Conservation (phyloP, 306 rosid genomes). For the Adenanthera pavonina region DNA sequence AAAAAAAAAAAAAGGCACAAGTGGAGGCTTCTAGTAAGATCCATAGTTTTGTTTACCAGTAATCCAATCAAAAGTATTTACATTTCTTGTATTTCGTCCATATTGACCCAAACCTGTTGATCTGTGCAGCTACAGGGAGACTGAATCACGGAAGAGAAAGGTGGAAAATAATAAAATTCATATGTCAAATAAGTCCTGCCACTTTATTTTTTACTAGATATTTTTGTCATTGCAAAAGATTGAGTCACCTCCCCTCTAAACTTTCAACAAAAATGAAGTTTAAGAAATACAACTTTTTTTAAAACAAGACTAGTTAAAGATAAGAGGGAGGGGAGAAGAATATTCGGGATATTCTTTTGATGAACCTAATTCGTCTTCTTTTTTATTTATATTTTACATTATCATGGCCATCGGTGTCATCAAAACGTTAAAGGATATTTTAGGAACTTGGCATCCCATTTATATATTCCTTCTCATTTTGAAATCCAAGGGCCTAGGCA, state of each 20-base stretch:
- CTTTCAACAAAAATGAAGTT: background rate
- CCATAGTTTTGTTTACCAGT: background rate
- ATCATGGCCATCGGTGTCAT: background rate
- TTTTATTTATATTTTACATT: background rate
- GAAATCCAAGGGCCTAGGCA: background rate
- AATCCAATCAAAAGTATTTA: background rate
- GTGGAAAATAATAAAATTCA: background rate
- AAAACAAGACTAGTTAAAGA: background rate
- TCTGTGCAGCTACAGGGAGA: too few relatives aligned
- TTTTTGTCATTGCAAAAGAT: background rate
- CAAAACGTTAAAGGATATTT: background rate
- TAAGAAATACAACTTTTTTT: background rate
- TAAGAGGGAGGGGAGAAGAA: background rate
- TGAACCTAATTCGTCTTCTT: background rate
- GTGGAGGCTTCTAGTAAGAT: background rate
- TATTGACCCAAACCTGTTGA: too few relatives aligned
- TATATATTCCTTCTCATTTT: background rate
- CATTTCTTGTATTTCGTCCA: background rate
- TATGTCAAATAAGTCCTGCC: background rate
- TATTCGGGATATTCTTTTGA: slow-evolving; percentile 4
- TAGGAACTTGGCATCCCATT: background rate
- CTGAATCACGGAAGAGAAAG: background rate
- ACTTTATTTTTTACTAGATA: background rate
- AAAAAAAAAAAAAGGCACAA: background rate
- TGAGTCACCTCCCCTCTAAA: background rate